phyloP scores from a whole-genome alignment of 164 flowering plant species.

The Nelumbo lutea region DNA sequence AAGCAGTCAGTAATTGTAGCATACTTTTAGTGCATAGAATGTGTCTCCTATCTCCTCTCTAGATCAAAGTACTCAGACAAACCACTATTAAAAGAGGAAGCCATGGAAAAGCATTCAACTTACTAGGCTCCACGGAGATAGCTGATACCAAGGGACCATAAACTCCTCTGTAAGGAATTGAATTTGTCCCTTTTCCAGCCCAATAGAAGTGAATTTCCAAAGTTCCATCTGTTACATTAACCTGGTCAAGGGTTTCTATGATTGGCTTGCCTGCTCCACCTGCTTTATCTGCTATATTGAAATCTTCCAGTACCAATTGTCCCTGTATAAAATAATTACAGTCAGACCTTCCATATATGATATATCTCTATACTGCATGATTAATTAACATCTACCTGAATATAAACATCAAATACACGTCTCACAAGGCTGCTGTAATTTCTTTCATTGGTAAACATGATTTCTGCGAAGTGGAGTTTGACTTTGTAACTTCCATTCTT shows the following conservation, averaged over 20 bases:
- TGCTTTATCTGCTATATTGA: slow-evolving; percentile 34
- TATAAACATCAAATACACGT: slow-evolving; percentile 62
- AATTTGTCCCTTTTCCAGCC: slow-evolving; percentile 45
- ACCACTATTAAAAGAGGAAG: not conserved
- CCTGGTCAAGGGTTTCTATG: slow-evolving; percentile 16
- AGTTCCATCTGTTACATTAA: slow-evolving; percentile 21
- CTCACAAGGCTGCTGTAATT: slow-evolving; percentile 61
- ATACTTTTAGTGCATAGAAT: too few relatives aligned
- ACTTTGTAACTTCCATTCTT: slow-evolving; percentile 54
- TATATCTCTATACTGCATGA: not conserved
- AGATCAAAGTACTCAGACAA: too few relatives aligned
- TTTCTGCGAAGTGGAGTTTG: slow-evolving; percentile 68
- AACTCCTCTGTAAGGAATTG: slow-evolving; percentile 32
- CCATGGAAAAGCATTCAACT: not conserved
- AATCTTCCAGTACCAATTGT: slow-evolving; percentile 28
- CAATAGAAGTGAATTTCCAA: slow-evolving; percentile 39
- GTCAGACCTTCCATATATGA: not conserved
- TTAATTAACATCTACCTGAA: slow-evolving; percentile 42
- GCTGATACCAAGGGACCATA: slow-evolving; percentile 57
- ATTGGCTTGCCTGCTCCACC: slow-evolving; percentile 25
- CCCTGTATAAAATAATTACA: slow-evolving; percentile 21
- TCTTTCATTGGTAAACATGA: slow-evolving; percentile 43
- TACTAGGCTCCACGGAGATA: slow-evolving; percentile 33
- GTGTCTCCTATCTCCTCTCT: too few relatives aligned
- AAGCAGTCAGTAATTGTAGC: too few relatives aligned